Evolutionary conservation across 345 rosid genomes (phyloP).

Genomic region (Gossypioides kirkii): DNA sequence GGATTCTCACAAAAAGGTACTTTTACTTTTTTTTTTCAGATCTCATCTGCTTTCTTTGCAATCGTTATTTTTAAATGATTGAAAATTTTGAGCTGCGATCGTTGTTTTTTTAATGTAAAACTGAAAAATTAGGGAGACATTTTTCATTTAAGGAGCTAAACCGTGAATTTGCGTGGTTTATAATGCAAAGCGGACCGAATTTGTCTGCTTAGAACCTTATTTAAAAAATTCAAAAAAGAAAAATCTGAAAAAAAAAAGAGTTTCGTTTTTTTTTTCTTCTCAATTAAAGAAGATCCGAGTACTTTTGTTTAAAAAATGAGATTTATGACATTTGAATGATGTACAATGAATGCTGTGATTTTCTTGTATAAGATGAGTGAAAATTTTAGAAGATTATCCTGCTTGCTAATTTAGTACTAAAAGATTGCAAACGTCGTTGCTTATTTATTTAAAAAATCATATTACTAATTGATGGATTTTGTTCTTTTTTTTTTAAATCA

Average conservation of each 20-base stretch:
- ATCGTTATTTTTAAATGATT: background rate
- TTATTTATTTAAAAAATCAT: background rate
- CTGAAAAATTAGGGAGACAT: background rate
- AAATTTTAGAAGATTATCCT: background rate
- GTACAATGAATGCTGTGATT: background rate
- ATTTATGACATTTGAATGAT: background rate
- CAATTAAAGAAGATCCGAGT: background rate
- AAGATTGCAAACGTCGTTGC: background rate
- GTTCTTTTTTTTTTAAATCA: background rate
- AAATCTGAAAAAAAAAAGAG: no score
- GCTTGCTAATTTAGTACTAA: background rate
- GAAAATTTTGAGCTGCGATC: background rate
- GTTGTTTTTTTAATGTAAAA: background rate
- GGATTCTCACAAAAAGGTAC: slow-evolving; percentile 80
- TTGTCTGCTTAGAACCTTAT: background rate
- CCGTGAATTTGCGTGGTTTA: background rate
- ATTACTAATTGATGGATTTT: background rate
- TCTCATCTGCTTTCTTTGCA: slow-evolving; percentile 1
- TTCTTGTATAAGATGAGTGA: background rate
- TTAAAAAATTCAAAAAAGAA: background rate
- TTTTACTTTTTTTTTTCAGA: background rate
- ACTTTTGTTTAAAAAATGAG: background rate
- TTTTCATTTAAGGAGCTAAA: background rate
- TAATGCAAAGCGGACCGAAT: background rate
- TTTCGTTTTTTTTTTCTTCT: background rate